phyloP scores from a whole-genome alignment of 129 eudicot genomes.

The Flaveria linearis region DNA sequence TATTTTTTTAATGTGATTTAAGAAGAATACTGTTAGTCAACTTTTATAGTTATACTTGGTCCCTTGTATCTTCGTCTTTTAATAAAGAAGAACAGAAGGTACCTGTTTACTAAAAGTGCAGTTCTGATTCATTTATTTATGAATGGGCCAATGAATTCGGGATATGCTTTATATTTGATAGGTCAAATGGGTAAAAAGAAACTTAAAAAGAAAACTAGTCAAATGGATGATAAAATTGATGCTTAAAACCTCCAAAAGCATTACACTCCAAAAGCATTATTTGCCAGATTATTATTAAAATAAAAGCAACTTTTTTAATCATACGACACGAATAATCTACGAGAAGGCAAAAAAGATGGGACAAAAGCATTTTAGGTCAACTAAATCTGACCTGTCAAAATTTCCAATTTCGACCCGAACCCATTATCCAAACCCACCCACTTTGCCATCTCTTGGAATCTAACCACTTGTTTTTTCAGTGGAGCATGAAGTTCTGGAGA shows the following conservation, averaged over 20 bases:
- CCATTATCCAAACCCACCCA: not conserved
- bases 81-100: not conserved
- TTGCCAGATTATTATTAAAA: too few relatives aligned
- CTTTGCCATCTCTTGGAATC: not conserved
- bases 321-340: not conserved
- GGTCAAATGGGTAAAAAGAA: not conserved
- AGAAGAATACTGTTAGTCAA: not conserved
- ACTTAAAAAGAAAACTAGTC: not conserved
- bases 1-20: not conserved
- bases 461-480: slow-evolving; percentile 44
- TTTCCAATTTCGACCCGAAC: not conserved
- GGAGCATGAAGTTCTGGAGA: slow-evolving; percentile 97
- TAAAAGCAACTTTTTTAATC: not conserved
- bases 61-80: not conserved
- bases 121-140: not conserved
- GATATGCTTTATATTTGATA: not conserved
- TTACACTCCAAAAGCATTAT: not conserved
- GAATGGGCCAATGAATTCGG: not conserved
- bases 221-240: not conserved
- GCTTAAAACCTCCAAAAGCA: not conserved
- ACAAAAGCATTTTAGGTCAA: not conserved
- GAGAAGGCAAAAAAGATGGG: not conserved
- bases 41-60: not conserved
- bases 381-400: not conserved
- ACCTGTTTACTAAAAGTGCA: not conserved